Conservation (phyloP, 2,329 filamentous ascomycete species). For the Paecilomyces niveus region DNA sequence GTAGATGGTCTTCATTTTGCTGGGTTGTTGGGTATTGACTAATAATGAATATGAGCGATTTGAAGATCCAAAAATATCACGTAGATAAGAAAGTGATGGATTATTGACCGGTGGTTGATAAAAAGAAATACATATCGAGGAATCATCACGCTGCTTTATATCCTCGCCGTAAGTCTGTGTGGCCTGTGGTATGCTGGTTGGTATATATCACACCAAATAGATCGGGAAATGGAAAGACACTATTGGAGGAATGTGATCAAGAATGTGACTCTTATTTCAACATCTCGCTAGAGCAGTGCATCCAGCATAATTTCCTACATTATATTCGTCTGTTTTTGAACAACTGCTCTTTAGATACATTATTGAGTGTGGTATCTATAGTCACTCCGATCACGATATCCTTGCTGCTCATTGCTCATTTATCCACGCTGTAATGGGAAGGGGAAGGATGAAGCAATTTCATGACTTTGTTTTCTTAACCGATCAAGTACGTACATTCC, state of each 20-base stretch:
- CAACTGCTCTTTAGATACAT: no score
- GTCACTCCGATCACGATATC: no score
- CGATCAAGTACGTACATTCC: no score
- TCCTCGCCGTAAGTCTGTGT: neutral
- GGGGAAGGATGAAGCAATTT: no score
- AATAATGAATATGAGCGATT: conserved; percentile 3
- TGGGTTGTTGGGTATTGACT: neutral
- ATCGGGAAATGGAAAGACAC: neutral
- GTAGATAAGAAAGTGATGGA: neutral
- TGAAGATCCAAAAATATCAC: neutral
- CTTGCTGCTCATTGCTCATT: no score
- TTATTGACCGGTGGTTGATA: neutral
- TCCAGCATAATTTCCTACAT: no score
- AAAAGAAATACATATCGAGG: neutral
- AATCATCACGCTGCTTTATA: conserved; percentile 6
- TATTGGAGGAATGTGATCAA: conserved; percentile 6
- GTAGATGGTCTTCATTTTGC: conserved; percentile 29
- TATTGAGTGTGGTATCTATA: no score
- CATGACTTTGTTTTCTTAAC: no score
- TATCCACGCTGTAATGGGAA: no score
- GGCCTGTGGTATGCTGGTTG: neutral
- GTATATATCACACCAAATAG: conserved; percentile 6
- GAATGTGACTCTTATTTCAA: conserved; percentile 3
- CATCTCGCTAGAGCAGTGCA: no score
- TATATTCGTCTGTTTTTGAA: no score